Base-by-base conservation (phyloP, 208 protist species). In the Trypanosoma vivax region DNA sequence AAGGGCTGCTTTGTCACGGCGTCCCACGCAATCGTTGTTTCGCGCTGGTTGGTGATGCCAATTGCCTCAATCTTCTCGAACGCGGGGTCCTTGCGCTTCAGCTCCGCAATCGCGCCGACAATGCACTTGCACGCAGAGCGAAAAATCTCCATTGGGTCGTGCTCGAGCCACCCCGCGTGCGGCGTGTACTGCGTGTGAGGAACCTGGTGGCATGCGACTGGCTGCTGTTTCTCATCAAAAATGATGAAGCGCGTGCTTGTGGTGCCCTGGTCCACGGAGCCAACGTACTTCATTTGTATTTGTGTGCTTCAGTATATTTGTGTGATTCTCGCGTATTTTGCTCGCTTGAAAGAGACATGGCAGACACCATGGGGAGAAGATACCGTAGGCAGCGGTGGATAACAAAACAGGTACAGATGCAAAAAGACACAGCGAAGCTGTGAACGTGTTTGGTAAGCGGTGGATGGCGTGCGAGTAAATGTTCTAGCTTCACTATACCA, bases 1-100 rank as follows among this genome's bases (percentile, higher is more conserved):
- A 99, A 72, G 6, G 97, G 96, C 50, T 87, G 65, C 9, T 95
- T 94, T 0, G 95, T 98, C 14, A 53, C 50, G 41, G 73, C 68
- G 63, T 99, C 97, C 98, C 98, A 99, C n/a, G 97, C 87, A 14
- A 99, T 73, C 1, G 92, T 89, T 7, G 97, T 99, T 70, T 99
- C 98, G 31, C 98, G 83, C 71, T 99, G 98, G 72, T 99, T 99
- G 23, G 98, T 99, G 41, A 99, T 94, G 18, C 97, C 97, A 42
- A 96, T 75, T 10, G 61, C 74, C 24, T 76, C 73, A n/a, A 88
- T 49, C 25, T 66, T 68, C 16, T 50, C 56, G 51, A 77, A 90
- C 43, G 59, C 52, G 13, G 68, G 34, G 28, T 74, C 62, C 48
- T 67, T 83, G 24, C 41, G 19, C 11, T 70, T 50, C 18, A 85